Evolutionary conservation across 2,329 filamentous ascomycete species (phyloP), one percentile per base, ranked within the genome.

Genomic region (Tricladium varicosporioides): DNA sequence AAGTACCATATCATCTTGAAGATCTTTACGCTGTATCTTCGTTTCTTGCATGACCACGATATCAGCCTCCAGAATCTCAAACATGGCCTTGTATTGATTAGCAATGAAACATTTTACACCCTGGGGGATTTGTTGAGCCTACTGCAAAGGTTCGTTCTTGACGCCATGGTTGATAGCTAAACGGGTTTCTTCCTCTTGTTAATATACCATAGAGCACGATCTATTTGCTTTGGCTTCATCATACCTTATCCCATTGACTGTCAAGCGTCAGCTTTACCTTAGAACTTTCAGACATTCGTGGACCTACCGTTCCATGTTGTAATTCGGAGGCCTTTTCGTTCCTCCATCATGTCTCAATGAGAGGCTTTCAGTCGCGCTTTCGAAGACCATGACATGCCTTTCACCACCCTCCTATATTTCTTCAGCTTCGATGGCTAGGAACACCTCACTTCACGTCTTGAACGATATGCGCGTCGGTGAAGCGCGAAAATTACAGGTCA

Each of bases 11-110:
- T 97, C 94, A 79, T 97, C 94, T 43, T 80, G 82, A 1, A 99
- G 78, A 65, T 97, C 92, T 70, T 96, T 96, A 56, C 88, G 83
- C 70, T 97, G 94, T 43, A 97, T 97, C 75, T 97, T 99, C 45
- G 91, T 87, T 74, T 97, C 94, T 72, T 99, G 94, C 78, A 97
- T 92, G 57, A 97, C 81, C 15, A 97, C 85, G 62, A 99, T 94
- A 71, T 99, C 94, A 53, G 92, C 86, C 71, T 94, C 89, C 5
- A 99, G 81, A 45, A 88, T 89, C 64, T 96, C 90, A 74, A 99
- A 97, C 94, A 97, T 97, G 63, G 87, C 81, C 87, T 91, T 58
- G 1, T 49, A 5, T 27, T 11, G 19, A 31, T 15, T 48, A 27
- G 22, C 22, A 27, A 27, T 27, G 22, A 27, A 27, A 27, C 22